Percentiles rank a stretch among this genome's conserved stretches.
phyloP scores from a whole-genome alignment of 2,329 filamentous ascomycete species.

The Aspergillus niger region DNA sequence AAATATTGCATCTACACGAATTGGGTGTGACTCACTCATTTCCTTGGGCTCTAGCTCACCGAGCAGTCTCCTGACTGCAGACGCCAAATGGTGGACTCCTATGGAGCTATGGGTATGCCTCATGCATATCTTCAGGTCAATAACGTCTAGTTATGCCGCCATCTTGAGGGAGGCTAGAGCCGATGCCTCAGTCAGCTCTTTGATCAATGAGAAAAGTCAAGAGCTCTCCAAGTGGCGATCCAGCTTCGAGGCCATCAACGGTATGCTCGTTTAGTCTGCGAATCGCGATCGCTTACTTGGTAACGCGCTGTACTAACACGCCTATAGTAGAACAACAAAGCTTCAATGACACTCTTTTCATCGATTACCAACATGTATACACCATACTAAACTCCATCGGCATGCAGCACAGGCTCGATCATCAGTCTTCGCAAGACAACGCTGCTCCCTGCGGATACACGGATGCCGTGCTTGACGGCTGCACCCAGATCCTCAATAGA shows the following conservation, averaged over 20 bases:
- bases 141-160: background rate
- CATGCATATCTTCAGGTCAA: conserved; percentile 32
- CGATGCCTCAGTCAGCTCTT: background rate
- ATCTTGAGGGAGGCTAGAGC: background rate
- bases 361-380: conserved; percentile 47
- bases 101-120: conserved; percentile 48
- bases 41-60: conserved; percentile 39
- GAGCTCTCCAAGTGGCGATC: conserved; percentile 15
- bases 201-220: conserved; percentile 14
- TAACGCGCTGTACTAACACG: background rate
- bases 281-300: background rate
- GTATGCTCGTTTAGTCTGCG: background rate
- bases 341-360: conserved; percentile 47
- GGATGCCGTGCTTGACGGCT: conserved; percentile 52
- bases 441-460: conserved; percentile 50
- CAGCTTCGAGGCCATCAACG: background rate
- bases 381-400: conserved; percentile 43
- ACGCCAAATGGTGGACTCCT: conserved; percentile 46
- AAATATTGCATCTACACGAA: conserved; percentile 50
- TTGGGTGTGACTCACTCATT: conserved; percentile 49
- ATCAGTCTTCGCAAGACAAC: conserved; percentile 14
- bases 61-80: conserved; percentile 35
- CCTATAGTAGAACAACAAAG: background rate
- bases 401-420: conserved; percentile 44
- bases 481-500: conserved; percentile 47